Base-by-base conservation (phyloP, 2,329 filamentous ascomycete genomes). In the Fusarium sublunatum region DNA sequence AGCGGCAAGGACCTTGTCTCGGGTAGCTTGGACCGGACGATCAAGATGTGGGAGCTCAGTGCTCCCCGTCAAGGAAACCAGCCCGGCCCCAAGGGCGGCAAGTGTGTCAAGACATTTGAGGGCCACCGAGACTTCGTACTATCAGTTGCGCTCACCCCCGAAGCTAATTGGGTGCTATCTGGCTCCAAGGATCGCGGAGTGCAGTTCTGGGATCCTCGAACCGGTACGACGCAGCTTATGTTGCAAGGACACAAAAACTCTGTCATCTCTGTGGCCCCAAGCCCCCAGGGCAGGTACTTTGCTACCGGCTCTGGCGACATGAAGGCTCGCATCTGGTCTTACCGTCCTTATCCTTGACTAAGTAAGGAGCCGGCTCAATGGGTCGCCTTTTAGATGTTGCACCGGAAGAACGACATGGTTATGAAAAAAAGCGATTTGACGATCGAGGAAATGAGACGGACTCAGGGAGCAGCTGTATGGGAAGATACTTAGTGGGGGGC, bases 221-320 rank as follows among this genome's bases (percentile, higher is more conserved):
- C 93, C 19, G 95, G 94, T 32, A 90, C 91, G 67, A 96, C 94
- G 1, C 94, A 98, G 79, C 90, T 99, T 75, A 98, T 98, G 95
- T 86, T 99, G 61, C 95, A 98, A 78, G 95, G 95, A 25, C 95
- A 99, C 77, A 98, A 98, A 84, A 98, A 98, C 79, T 97, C 92
- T 10, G 95, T 99, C 70, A 98, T 98, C 72, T 97, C 93, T 3
- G 95, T 99, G 48, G 94, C 95, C 2, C 95, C 95, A 22, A 96
- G 93, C 77, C 95, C 95, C 13, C 88, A 86, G 32, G 93, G 93
- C 56, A 88, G 88, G 64, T 89, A 92, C 74, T 99, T 99, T 75
- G 95, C 95, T 36, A 99, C 95, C 6, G 95, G 95, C 61, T 97
- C 93, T 68, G 95, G 95, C 71, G 95, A 99, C 76, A 96, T 96